Evolutionary conservation across 1,139 yeast genomes (phyloP).

Genomic region (Pichia sp.): DNA sequence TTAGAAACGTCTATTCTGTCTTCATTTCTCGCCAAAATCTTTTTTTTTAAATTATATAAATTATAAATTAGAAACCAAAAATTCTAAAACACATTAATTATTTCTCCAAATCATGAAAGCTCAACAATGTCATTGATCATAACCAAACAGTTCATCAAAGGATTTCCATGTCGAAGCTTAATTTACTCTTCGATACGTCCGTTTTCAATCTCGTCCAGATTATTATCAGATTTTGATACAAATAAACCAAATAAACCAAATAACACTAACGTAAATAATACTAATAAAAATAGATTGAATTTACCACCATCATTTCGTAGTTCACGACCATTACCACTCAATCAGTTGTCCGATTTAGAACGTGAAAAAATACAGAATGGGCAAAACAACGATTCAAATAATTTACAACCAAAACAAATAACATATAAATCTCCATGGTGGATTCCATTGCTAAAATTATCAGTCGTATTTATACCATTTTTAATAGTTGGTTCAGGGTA

Average conservation of each 20-base stretch:
- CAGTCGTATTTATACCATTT: slow-evolving; percentile 14
- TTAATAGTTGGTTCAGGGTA: slow-evolving; percentile 20
- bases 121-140: background rate
- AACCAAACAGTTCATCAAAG: background rate
- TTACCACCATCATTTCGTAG: slow-evolving; percentile 15
- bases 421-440: slow-evolving; percentile 14
- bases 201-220: background rate
- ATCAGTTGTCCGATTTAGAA: slow-evolving; percentile 11
- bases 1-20: background rate
- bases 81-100: background rate
- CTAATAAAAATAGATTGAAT: slow-evolving; percentile 6
- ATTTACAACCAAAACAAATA: slow-evolving; percentile 3
- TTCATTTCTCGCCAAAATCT: background rate
- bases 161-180: background rate
- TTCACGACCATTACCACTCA: slow-evolving; percentile 14
- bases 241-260: background rate
- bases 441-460: slow-evolving; percentile 12
- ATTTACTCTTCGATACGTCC: background rate
- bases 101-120: background rate
- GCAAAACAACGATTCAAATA: background rate
- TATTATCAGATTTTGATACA: background rate
- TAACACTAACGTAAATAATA: background rate
- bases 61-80: background rate
- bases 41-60: background rate
- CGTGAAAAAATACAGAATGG: slow-evolving; percentile 5